Evolutionary conservation across 2,329 filamentous ascomycete genomes (phyloP), one percentile per base, ranked within the genome.

Genomic region (Cladosporium sp.): DNA sequence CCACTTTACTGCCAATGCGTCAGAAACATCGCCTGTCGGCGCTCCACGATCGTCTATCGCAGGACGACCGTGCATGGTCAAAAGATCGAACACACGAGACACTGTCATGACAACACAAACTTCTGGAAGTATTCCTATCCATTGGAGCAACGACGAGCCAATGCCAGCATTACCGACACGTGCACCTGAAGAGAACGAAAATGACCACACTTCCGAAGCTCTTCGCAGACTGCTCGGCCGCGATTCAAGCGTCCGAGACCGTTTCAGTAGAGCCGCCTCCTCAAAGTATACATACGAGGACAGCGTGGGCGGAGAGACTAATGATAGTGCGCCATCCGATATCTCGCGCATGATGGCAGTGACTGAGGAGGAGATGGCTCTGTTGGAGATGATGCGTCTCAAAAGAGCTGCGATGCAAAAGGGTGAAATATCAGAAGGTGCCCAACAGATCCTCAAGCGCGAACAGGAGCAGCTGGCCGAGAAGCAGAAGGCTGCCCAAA

Each of bases 301-400:
- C 36, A 65, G 63, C 30, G 51, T 53, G 21, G 64, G 62, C 16
- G 66, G 56, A 11, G 68, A 67, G 11, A 67, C 66, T 1, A 49
- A 53, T 25, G 67, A 66, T 54, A 67, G 63, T 39, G 14, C 48
- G 16, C 61, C 67, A 1, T 64, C 65, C 13, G 70, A 72, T 30
- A 66, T 70, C 66, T 30, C 72, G 65, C 67, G 72, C 67, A 66
- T 70, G 71, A 82, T 84, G 78, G 79, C 79, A 32, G 81, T 84
- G 18, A 82, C 81, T 1, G 76, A 80, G 63, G 82, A 84, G 70
- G 82, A 84, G 69, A 81, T 82, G 71, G 79, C 79, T 26, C 70
- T 84, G 16, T 68, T 84, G 39, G 81, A 83, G 63, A 73, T 83
- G 72, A 82, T 84, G 80, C 79, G 82, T 8, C 76, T 78, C 65